These are phyloP conservation scores for Talaromyces liani DNA, from an alignment of 495 filamentous ascomycete genomes.

Conservation along the genomic window DNA sequence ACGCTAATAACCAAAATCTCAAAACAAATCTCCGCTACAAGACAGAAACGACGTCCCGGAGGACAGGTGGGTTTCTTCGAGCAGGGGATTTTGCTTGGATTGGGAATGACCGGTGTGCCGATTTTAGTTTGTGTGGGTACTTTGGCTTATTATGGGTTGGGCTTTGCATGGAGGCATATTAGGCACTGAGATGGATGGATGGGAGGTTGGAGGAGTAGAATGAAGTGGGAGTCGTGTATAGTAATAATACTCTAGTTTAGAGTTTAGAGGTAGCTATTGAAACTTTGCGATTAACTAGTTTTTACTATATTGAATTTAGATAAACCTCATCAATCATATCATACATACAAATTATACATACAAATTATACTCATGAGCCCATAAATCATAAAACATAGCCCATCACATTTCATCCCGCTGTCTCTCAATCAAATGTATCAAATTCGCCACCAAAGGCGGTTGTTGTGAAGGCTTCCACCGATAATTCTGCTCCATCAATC, in stretches of 20 bases:
- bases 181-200: background rate
- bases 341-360: too few species aligned
- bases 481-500: conserved; percentile 36
- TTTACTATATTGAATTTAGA: too few species aligned
- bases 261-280: background rate
- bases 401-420: background rate
- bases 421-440: conserved; percentile 3
- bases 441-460: conserved; percentile 18
- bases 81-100: conserved; percentile 39
- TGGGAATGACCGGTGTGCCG: conserved; percentile 14
- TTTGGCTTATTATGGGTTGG: conserved; percentile 2
- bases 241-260: background rate
- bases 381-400: background rate
- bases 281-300: background rate
- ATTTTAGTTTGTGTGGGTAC: background rate
- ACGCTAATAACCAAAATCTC: conserved; percentile 11
- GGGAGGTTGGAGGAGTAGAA: background rate
- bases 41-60: conserved; percentile 23
- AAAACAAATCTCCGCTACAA: conserved; percentile 17
- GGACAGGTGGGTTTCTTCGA: conserved; percentile 43
- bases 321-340: background rate
- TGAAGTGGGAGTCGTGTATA: background rate
- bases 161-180: background rate
- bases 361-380: background rate
- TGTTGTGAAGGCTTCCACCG: background rate